Evolutionary conservation across 106 monocot genomes (phyloP), one percentile per base, ranked within the genome.

Genomic region (Narthecium ossifragum): DNA sequence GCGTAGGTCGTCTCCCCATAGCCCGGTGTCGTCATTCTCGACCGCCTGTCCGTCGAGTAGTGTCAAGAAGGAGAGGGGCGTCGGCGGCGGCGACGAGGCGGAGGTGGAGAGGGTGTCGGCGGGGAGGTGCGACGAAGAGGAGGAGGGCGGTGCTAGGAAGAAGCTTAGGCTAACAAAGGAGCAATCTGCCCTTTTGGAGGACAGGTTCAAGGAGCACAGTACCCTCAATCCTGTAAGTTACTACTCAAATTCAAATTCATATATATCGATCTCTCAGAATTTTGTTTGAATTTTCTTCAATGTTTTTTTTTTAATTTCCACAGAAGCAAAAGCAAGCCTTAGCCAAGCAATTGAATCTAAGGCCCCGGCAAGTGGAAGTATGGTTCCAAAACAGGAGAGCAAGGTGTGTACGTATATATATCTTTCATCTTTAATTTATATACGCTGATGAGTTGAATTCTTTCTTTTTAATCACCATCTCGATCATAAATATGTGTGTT

Each of bases 311-410:
- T 18, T 20, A 39, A 52, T 33, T 29, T 60, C 15, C 39, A 17
- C 58, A 78, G 78, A 78, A 78, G 51, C 78, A 78, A 57, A 78
- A 78, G 52, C 73, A 56, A 28, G 78, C 68, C 7, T 47, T 78
- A 17, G 78, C 78, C 24, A 78, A 78, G 68, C 78, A 78, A 46
- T 51, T 78, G 51, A 73, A 73, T 68, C 72, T 78, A 29, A 59
- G 78, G 36, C 78, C 78, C 30, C 37, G 78, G 15, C 78, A 78
- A 63, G 78, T 78, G 15, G 78, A 78, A 63, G 78, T 78, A 4
- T 78, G 78, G 78, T 78, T 78, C 45, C 78, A 78, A 37, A 78
- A 78, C 51, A 73, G 78, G 46, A 67, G 78, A 73, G 78, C 78
- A 51, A 78, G 78, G 78, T 78, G 40, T 32, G 65, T 41, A n/a